Conservation (phyloP, 495 filamentous ascomycete genomes). For the Penicillium riverlandense region DNA sequence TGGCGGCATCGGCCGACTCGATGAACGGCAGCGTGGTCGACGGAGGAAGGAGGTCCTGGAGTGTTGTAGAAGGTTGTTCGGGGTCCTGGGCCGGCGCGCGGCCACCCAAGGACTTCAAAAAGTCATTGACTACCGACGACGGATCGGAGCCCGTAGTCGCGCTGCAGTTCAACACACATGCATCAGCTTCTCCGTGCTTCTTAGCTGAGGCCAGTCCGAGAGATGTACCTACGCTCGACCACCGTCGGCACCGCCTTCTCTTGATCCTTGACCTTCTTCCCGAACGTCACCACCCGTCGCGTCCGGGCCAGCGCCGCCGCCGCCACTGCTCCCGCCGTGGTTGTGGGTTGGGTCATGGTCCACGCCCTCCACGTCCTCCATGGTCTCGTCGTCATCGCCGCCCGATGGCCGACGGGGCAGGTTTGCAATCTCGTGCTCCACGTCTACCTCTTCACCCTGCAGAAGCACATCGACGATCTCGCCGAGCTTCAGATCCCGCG, state of each 20-base stretch:
- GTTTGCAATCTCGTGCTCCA: slow-evolving; percentile 65
- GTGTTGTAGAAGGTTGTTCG: slow-evolving; percentile 69
- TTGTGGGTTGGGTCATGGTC: slow-evolving; percentile 49
- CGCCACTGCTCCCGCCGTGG: slow-evolving; percentile 58
- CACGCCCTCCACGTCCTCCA: slow-evolving; percentile 72
- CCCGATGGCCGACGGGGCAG: slow-evolving; percentile 44
- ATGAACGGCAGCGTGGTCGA: slow-evolving; percentile 70
- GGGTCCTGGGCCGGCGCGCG: slow-evolving; percentile 39
- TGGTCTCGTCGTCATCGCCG: slow-evolving; percentile 65
- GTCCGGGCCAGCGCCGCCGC: slow-evolving; percentile 77
- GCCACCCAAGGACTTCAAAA: slow-evolving; percentile 75
- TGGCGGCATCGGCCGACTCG: slow-evolving; percentile 52
- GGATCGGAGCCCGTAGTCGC: slow-evolving; percentile 47
- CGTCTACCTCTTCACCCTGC: slow-evolving; percentile 85
- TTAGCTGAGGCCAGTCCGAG: slow-evolving; percentile 16
- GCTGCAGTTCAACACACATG: slow-evolving; percentile 13
- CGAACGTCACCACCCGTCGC: slow-evolving; percentile 85
- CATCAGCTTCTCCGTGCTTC: too few relatives aligned
- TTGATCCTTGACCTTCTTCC: slow-evolving; percentile 77
- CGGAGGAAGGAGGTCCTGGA: slow-evolving; percentile 77
- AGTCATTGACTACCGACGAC: slow-evolving; percentile 67
- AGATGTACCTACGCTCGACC: slow-evolving; percentile 95
- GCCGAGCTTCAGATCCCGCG: slow-evolving; percentile 72
- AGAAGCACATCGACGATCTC: slow-evolving; percentile 76
- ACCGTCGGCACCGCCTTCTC: slow-evolving; percentile 91